Conservation (phyloP, 164 flowering plant genomes). For the Macadamia tetraphylla region DNA sequence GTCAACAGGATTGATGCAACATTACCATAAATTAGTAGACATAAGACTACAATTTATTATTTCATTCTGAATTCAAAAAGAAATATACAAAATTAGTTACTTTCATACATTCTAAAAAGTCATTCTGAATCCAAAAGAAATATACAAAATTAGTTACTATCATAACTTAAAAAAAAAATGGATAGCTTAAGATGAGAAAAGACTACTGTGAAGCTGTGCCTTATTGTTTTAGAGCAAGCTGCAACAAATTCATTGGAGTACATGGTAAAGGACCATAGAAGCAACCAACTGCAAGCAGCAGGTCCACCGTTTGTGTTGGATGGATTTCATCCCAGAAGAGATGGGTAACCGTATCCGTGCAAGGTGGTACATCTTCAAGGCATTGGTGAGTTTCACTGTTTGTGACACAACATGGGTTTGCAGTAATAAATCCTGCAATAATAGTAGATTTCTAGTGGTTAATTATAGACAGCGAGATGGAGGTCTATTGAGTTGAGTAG, state of each 20-base stretch:
- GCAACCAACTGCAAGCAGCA: background rate
- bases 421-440: constrained; percentile 25
- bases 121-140: background rate
- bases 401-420: constrained; percentile 40
- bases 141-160: too few species aligned
- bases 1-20: too few species aligned
- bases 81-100: too few species aligned
- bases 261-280: background rate
- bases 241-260: background rate
- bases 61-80: too few species aligned
- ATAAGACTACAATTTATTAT: too few species aligned
- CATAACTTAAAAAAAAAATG: too few species aligned
- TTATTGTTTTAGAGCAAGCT: too few species aligned
- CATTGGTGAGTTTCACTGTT: constrained; percentile 25
- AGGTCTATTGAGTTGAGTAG: background rate
- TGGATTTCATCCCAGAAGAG: constrained; percentile 51
- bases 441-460: background rate
- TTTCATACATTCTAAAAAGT: too few species aligned
- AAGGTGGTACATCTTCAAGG: constrained; percentile 30
- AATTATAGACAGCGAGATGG: background rate
- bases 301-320: constrained; percentile 10
- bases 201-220: too few species aligned
- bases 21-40: too few species aligned
- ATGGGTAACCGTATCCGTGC: constrained; percentile 16
- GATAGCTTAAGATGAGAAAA: background rate